Evolutionary conservation across 2,329 filamentous ascomycete genomes (phyloP).

Genomic region (Colletotrichum noveboracense): DNA sequence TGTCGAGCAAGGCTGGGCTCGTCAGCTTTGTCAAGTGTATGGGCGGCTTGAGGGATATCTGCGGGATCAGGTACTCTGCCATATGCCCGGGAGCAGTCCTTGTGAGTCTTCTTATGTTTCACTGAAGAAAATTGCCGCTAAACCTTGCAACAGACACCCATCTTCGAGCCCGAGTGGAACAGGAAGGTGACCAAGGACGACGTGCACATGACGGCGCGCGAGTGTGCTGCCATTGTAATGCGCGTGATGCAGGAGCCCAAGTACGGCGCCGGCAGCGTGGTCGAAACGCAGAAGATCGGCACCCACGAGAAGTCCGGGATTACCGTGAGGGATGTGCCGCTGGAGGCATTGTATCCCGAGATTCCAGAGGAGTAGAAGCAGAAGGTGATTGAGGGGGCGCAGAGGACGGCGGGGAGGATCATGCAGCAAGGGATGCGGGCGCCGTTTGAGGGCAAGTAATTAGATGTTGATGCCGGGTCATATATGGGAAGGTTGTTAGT

Average conservation of each 20-base stretch:
- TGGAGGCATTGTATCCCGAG: neutral
- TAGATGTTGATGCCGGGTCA: fast-evolving
- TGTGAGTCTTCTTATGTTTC: no score
- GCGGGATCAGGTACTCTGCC: neutral
- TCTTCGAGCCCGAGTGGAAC: neutral
- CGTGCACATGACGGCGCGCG: neutral
- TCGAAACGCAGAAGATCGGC: slow-evolving; percentile 21
- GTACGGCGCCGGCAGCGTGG: slow-evolving; percentile 24
- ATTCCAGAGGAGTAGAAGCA: neutral
- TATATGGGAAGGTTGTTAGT: neutral
- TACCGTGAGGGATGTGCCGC: slow-evolving; percentile 10
- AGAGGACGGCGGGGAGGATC: neutral
- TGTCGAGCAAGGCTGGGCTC: slow-evolving; percentile 31
- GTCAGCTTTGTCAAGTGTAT: neutral
- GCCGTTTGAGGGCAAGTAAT: neutral
- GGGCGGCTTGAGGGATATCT: neutral
- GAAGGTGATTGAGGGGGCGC: neutral
- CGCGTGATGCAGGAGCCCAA: slow-evolving; percentile 7
- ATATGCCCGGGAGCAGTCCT: neutral
- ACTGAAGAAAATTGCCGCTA: neutral
- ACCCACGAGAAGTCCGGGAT: slow-evolving; percentile 1
- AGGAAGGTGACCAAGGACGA: neutral
- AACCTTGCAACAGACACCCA: neutral
- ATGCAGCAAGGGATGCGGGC: neutral
- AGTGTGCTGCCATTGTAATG: slow-evolving; percentile 7